phyloP scores from a whole-genome alignment of 176 grass and related monocot genomes.

The Juncus inflexus region DNA sequence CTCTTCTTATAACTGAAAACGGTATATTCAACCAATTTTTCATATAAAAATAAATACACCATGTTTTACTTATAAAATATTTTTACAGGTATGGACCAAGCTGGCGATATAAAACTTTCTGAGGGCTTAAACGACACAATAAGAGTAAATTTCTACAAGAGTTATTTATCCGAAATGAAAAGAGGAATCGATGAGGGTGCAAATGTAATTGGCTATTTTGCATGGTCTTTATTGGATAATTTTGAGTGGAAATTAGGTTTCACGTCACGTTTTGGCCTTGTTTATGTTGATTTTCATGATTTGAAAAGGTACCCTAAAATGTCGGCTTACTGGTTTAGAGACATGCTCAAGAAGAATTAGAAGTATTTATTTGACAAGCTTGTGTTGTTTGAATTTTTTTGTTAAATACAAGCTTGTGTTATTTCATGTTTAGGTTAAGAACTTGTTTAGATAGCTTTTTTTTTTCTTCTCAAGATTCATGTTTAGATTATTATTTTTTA shows the following conservation, averaged over 20 bases:
- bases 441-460: too few relatives aligned
- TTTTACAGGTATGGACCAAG: conserved; percentile 28
- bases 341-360: conserved; percentile 19
- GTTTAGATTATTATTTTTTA: too few relatives aligned
- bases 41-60: background rate
- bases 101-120: conserved; percentile 21
- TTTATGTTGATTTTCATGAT: conserved; percentile 21
- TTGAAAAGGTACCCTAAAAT: conserved; percentile 22
- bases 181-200: conserved; percentile 31
- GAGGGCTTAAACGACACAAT: conserved; percentile 16
- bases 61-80: too few relatives aligned
- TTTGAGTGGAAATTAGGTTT: conserved; percentile 26
- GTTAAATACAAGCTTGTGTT: too few relatives aligned
- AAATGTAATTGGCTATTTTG: conserved; percentile 31
- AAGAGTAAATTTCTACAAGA: conserved; percentile 29
- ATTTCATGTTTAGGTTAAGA: too few relatives aligned
- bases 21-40: conserved; percentile 4
- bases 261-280: conserved; percentile 25
- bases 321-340: conserved; percentile 24
- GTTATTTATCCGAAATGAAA: conserved; percentile 25
- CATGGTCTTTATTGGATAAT: conserved; percentile 35
- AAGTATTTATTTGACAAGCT: background rate
- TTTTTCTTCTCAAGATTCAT: too few relatives aligned
- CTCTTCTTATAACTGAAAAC: conserved; percentile 1
- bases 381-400: too few relatives aligned